Evolutionary conservation across 108 stramenopile species (phyloP).

Genomic region (Nannochloropsis oceanica): DNA sequence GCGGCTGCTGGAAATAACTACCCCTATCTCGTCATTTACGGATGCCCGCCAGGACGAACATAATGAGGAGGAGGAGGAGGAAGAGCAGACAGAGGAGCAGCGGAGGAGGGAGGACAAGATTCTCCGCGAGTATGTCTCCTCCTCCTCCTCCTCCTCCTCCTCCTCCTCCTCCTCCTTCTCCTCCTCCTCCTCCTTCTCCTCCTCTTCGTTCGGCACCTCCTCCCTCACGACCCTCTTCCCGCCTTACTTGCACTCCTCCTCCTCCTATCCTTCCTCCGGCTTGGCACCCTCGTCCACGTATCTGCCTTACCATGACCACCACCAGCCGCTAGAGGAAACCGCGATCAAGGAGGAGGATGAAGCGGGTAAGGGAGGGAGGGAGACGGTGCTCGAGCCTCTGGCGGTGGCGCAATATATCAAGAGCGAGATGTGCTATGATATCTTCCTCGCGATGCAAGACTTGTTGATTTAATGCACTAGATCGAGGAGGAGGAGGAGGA

Average conservation of each 20-base stretch:
- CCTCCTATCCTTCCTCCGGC: background rate
- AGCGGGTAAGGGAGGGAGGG: background rate
- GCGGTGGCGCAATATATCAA: background rate
- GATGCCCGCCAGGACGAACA: background rate
- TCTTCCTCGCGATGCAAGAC: background rate
- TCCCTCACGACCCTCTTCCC: background rate
- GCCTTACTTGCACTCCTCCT: background rate
- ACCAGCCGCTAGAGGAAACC: background rate
- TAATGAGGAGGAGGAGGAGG: background rate
- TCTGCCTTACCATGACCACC: background rate
- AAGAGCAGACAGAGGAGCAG: background rate
- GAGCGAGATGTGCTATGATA: background rate
- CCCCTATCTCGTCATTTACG: background rate
- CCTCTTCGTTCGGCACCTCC: background rate
- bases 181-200: background rate
- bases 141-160: background rate
- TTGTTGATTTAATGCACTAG: background rate
- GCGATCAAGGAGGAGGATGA: background rate
- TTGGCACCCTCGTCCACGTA: background rate
- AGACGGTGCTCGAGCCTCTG: background rate
- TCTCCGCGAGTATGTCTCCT: background rate
- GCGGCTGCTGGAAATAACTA: background rate
- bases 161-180: background rate
- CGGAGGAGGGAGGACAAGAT: background rate
- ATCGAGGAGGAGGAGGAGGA: background rate